Base-by-base conservation (phyloP, 257 asterid genomes). In the Primulina tabacum region DNA sequence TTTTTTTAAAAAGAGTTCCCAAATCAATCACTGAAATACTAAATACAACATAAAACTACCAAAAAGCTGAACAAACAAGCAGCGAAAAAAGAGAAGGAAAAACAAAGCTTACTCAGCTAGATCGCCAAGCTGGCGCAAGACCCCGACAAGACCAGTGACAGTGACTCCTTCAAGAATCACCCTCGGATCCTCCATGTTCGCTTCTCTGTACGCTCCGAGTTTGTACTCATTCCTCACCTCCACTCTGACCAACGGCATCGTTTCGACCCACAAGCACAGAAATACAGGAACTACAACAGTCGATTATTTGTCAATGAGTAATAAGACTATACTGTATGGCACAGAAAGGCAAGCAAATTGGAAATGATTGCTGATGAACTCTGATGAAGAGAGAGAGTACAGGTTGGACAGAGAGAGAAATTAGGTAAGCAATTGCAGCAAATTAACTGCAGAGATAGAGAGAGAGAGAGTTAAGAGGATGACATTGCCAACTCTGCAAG, bases 91-190 rank as follows among this genome's bases (percentile, higher is more conserved):
- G 50, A 18, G 14, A 12, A 55, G 24, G 8, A 4, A 33, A 17
- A 20, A 8, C 26, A 24, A 64, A 62, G 75, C 86, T 60, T 71
- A 92, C 98, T 89, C 95, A 34, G 94, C 90, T 57, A 92, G 96
- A 88, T 92, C 98, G 73, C 96, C 98, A 40, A 92, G 92, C 92
- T 92, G 98, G 32, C 98, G 91, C 60, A 92, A 80, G 78, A 92
- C 85, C 55, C 97, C 97, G 73, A 92, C 89, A 24, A 92, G 90
- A 38, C 97, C 97, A 18, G 93, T 83, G 61, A 92, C 96, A 29
- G 93, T 83, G 62, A 92, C 90, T 24, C 97, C 95, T 56, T 92
- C 88, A 3, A 92, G 92, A 69, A 83, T 77, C 69, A 81, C 88
- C 86, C 86, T 92, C 6, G 97, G 96, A 68, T 92, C 93, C 73